These are phyloP conservation scores for Leishmania guyanensis DNA, from an alignment of 208 protist species.

Conservation along the genomic window DNA sequence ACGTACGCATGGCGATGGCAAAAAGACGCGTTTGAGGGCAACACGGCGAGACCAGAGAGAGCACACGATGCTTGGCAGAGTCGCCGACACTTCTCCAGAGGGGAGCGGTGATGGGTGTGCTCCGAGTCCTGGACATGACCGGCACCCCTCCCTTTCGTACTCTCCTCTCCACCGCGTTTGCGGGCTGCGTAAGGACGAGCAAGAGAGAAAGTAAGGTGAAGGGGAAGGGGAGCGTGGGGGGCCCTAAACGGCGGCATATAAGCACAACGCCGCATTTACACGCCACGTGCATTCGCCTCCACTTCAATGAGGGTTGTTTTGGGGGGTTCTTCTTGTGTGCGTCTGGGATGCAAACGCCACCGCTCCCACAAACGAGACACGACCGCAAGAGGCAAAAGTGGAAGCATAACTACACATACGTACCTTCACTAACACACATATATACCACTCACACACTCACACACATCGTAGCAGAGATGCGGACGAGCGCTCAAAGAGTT, in stretches of 20 bases:
- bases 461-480: neutral
- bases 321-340: neutral
- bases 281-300: neutral
- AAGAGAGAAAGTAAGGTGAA: neutral
- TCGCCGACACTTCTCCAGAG: neutral
- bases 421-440: too few relatives aligned
- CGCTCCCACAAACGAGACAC: neutral
- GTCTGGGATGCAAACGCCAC: neutral
- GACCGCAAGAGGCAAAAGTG: neutral
- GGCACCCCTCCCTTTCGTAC: neutral
- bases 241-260: neutral
- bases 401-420: neutral
- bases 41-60: neutral
- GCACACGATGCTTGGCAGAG: neutral
- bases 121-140: neutral
- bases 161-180: conserved; percentile 2
- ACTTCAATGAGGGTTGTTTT: neutral
- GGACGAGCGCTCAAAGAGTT: neutral
- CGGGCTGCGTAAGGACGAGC: neutral
- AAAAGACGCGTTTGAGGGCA: neutral
- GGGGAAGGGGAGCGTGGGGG: neutral
- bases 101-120: neutral
- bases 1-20: neutral
- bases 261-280: neutral
- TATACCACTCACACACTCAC: neutral